Conservation (phyloP, 2,329 filamentous ascomycete species). For the Aureobasidium zeae region DNA sequence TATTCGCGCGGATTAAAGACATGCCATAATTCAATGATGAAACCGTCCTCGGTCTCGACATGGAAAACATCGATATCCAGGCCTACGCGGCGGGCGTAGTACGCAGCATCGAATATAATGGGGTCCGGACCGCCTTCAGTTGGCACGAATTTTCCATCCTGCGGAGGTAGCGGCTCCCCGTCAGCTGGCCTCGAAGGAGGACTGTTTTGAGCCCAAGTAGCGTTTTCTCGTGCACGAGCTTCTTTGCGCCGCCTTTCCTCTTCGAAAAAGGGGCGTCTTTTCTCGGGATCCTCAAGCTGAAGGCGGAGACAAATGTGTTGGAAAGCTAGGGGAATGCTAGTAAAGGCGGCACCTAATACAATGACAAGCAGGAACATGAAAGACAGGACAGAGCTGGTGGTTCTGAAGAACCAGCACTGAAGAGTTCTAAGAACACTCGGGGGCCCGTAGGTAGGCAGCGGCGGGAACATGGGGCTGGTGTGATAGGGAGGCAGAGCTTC, state of each 20-base stretch:
- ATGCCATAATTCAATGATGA: constrained; percentile 82
- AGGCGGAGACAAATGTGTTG: constrained; percentile 44
- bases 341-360: constrained; percentile 63
- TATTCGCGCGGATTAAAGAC: constrained; percentile 76
- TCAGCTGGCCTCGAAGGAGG: constrained; percentile 5
- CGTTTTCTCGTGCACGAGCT: constrained; percentile 48
- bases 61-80: constrained; percentile 74
- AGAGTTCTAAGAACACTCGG: constrained; percentile 56
- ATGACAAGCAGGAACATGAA: constrained; percentile 68
- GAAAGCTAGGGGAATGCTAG: constrained; percentile 49
- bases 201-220: constrained; percentile 46
- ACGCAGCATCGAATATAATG: constrained; percentile 66
- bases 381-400: constrained; percentile 66
- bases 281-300: constrained; percentile 52
- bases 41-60: constrained; percentile 89
- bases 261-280: constrained; percentile 56
- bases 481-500: constrained; percentile 50
- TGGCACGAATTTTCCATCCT: constrained; percentile 54
- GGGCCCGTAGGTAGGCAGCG: constrained; percentile 71
- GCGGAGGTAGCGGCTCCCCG: constrained; percentile 14
- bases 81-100: constrained; percentile 81
- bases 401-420: constrained; percentile 56
- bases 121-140: constrained; percentile 74
- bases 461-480: constrained; percentile 76
- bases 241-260: constrained; percentile 58